Base-by-base conservation (phyloP, 495 filamentous ascomycete genomes). In the Hyaloscypha hepaticicola region DNA sequence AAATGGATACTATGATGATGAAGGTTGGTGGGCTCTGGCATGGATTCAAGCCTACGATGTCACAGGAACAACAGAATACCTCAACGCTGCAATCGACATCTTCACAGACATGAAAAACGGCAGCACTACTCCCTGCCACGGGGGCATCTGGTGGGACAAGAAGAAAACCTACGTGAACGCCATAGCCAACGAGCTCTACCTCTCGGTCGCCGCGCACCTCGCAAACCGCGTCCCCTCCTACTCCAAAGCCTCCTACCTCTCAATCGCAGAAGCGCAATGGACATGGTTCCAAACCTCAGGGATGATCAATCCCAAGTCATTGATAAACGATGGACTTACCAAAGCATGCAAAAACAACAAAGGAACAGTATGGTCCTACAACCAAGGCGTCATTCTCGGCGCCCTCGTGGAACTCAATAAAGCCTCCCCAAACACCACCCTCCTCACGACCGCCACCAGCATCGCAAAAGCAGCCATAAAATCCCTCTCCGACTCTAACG, bases 361-460 rank as follows among this genome's bases (percentile, higher is more conserved):
- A 29, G 73, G 76, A 34, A 79, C 80, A 8, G 82, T 85, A 53
- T 93, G 85, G 84, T 85, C 88, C 0, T 94, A 94, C 77, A 94
- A 92, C 76, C 90, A 94, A 75, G 90, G 90, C 41, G 88, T 92
- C 28, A 78, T 93, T 38, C 80, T 93, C 14, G 90, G 90, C 16
- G 90, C 81, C 0, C 80, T 92, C 1, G 85, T 88, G 51, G 89
- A 92, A 74, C 77, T 92, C 56, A 74, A 79, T 72, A 77, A 73
- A 62, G 87, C 85, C 1, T 22, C 64, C 3, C 58, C 60, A 1
- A 60, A 68, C 48, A 24, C 24, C 19, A 75, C 78, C n/a, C 80
- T 83, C 26, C 74, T 92, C 12, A 66, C 69, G 24, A 73, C 80
- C 1, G 90, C 90, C n/a, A 75, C 78, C 28, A 71, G 68, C 28